phyloP scores from a whole-genome alignment of 257 asterid species.

The Ilex asprella region DNA sequence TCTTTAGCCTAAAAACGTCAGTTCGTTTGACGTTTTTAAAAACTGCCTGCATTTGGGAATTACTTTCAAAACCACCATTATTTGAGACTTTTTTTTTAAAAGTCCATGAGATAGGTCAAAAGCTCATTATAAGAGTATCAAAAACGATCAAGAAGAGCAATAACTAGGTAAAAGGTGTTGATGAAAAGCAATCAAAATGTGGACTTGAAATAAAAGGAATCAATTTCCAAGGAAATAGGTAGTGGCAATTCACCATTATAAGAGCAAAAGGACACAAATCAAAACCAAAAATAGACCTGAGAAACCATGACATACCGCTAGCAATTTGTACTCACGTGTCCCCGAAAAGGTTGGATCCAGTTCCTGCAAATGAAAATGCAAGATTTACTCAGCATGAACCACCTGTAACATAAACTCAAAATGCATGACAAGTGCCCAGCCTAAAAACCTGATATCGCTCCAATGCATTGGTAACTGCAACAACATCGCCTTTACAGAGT shows the following conservation, averaged over 20 bases:
- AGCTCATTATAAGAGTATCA: not conserved
- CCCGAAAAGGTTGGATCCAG: constrained; percentile 96
- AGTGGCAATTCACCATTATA: not conserved
- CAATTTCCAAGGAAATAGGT: not conserved
- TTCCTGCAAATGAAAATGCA: constrained; percentile 45
- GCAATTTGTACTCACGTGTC: constrained; percentile 80
- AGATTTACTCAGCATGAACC: not conserved
- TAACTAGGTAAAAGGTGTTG: not conserved
- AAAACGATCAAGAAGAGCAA: constrained; percentile 7
- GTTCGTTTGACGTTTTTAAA: no score
- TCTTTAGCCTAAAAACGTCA: no score
- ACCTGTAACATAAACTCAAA: no score
- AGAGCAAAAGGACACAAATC: not conserved
- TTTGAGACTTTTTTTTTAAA: no score
- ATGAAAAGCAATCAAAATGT: no score
- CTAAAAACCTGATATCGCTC: constrained; percentile 74
- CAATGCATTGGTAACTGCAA: constrained; percentile 82
- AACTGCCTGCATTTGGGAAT: no score
- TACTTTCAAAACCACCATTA: no score
- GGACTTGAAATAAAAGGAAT: no score
- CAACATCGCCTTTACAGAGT: constrained; percentile 88
- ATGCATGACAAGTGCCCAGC: constrained; percentile 7
- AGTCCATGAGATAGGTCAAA: no score
- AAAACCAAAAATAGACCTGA: no score
- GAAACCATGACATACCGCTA: constrained; percentile 42